Evolutionary conservation across 495 filamentous ascomycete genomes (phyloP).

Genomic region (Paragyromitra xinjiangensis): DNA sequence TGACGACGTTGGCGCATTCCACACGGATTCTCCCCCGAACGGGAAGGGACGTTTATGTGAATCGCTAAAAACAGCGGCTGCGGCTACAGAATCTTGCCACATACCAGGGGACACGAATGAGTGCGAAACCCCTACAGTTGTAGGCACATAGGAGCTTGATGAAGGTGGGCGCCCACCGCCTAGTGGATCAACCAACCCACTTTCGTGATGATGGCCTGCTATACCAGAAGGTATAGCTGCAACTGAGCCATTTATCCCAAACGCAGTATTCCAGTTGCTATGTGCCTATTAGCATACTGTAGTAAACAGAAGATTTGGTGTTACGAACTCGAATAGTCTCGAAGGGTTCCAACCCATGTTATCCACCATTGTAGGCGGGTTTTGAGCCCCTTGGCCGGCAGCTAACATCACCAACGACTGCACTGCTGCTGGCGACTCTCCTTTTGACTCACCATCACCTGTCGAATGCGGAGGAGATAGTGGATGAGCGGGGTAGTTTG

Average conservation of each 20-base stretch:
- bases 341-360: constrained; percentile 87
- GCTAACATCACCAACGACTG: constrained; percentile 81
- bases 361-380: constrained; percentile 70
- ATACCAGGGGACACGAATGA: constrained; percentile 89
- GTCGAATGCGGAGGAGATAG: constrained; percentile 84
- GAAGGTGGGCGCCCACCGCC: constrained; percentile 58
- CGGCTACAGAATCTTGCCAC: constrained; percentile 96
- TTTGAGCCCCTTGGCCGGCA: constrained; percentile 64
- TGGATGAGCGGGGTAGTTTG: constrained; percentile 78
- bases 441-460: constrained; percentile 76
- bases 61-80: constrained; percentile 73
- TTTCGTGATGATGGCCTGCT: constrained; percentile 52
- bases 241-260: constrained; percentile 58
- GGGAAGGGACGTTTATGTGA: constrained; percentile 56
- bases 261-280: constrained; percentile 58
- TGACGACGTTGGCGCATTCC: constrained; percentile 48
- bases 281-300: constrained; percentile 11
- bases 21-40: constrained; percentile 53
- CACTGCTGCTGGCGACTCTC: constrained; percentile 76
- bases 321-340: constrained; percentile 88
- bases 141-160: constrained; percentile 64
- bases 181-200: constrained; percentile 57
- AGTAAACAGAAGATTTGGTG: background rate
- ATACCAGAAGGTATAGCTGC: constrained; percentile 52
- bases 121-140: constrained; percentile 59